phyloP scores from a whole-genome alignment of 1,284 basidiomycete species.

The Gymnopus androsaceus region DNA sequence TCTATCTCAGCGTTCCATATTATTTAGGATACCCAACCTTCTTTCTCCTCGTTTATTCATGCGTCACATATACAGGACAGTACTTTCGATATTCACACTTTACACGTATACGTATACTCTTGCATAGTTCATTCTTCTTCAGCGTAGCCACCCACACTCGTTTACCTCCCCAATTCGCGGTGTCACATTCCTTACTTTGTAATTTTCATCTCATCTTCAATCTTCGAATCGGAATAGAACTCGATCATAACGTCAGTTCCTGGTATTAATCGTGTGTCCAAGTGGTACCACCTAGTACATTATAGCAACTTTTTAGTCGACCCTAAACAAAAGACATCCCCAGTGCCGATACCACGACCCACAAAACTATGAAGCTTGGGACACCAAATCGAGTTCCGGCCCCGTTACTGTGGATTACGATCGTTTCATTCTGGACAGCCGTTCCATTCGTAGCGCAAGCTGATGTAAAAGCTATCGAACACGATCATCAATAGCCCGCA shows the following conservation, averaged over 20 bases:
- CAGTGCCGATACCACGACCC: not conserved
- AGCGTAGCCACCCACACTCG: too few species aligned
- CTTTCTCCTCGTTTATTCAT: too few species aligned
- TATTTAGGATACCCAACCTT: too few species aligned
- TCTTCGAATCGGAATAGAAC: not conserved
- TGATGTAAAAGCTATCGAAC: not conserved
- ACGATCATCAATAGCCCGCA: not conserved
- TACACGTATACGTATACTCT: not conserved
- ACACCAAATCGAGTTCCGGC: not conserved
- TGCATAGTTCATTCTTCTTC: not conserved
- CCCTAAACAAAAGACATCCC: not conserved
- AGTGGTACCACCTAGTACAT: too few species aligned
- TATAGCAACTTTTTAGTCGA: too few species aligned
- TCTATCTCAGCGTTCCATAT: too few species aligned
- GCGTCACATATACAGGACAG: not conserved
- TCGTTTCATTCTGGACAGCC: not conserved
- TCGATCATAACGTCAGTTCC: too few species aligned
- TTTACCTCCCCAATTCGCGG: too few species aligned
- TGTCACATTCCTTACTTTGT: not conserved
- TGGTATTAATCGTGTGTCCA: too few species aligned
- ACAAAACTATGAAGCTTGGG: not conserved
- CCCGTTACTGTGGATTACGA: not conserved
- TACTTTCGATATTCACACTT: not conserved
- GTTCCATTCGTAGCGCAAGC: not conserved
- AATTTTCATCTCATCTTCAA: not conserved